Evolutionary conservation across 2,329 filamentous ascomycete genomes (phyloP), one percentile per base, ranked within the genome.

Genomic region (Aspergillus oerlinghausenensis): DNA sequence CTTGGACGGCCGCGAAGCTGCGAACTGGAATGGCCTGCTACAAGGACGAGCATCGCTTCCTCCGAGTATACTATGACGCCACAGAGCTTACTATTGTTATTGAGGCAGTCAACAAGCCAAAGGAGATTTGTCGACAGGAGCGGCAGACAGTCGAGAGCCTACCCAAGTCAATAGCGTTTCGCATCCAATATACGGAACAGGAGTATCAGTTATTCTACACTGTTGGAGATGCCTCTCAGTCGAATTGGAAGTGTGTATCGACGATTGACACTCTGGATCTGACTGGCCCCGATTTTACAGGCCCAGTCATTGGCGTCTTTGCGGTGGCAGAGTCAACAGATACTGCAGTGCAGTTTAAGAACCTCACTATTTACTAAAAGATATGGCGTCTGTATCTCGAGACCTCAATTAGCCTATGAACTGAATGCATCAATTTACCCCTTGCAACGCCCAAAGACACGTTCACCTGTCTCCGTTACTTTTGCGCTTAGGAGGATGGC

Each of bases 241-340:
- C 49, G 11, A 47, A 49, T 14, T 64, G 65, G 61, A 48, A 9
- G 4, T 40, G 38, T 1, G 38, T 67, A 43, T 59, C 58, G 17
- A 45, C 26, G 1, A 59, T 70, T 25, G 66, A 69, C 52, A 65
- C 64, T 9, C 28, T 68, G 25, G 68, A 72, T 7, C 55, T 73
- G 63, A 70, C 67, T 0, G 65, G 63, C 9, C 66, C 62, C 21
- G 71, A 73, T 56, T 73, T 74, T 55, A 67, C 69, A 1, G 71
- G 71, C 0, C 69, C 72, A 1, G 61, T 73, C 0, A 63, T 73
- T 52, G 71, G 71, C 1, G 43, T 67, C 1, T 73, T 67, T 48
- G 67, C 67, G 17, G 51, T 63, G 29, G 47, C 40, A 6, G 10
- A 29, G n/a, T 3, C 40, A 43, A 21, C 23, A n/a, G 32, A 32